Evolutionary conservation across 2,329 filamentous ascomycete species (phyloP), one percentile per base, ranked within the genome.

Genomic region (Talaromyces islandicus): DNA sequence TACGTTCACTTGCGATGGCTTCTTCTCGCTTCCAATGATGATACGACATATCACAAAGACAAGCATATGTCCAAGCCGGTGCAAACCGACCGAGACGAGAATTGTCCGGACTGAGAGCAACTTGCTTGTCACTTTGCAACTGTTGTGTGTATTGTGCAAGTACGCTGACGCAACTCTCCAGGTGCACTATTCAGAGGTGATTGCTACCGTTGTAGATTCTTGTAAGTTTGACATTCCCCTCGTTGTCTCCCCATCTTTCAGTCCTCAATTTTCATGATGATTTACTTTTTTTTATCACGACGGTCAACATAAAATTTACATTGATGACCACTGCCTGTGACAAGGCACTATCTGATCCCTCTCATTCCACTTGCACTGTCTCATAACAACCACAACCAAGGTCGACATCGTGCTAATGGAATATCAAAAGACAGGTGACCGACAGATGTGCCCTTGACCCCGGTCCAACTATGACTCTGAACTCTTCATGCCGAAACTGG

Each of bases 61-160:
- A 95, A 95, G 91, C 91, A 95, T 95, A 95, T 95, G 91, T 95
- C 91, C 83, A 88, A 95, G 91, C 86, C 66, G 67, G 69, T 70
- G 69, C 70, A 63, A 66, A 70, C 70, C 68, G 70, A 70, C 71
- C 60, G 77, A 78, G 81, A 83, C 78, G 81, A 83, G 66, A 79
- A 72, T 73, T 76, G 82, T 79, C 75, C 71, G 74, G 70, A 74
- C 80, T 81, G 77, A 79, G 52, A 58, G 41, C 54, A 19, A 52
- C 24, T 29, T 52, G 21, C 24, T 29, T 27, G 73, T 66, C 69
- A 70, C 72, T 72, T 58, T 60, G 24, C 48, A 52, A 43, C 7
- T 24, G 17, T 38, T 38, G 35, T 38, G 35, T 50, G n/a, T 58
- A 56, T 43, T 56, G 51, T 58, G 55, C 52, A 30, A 53, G 35